Conservation (phyloP, 306 rosid genomes). For the Trifolium subterraneum region DNA sequence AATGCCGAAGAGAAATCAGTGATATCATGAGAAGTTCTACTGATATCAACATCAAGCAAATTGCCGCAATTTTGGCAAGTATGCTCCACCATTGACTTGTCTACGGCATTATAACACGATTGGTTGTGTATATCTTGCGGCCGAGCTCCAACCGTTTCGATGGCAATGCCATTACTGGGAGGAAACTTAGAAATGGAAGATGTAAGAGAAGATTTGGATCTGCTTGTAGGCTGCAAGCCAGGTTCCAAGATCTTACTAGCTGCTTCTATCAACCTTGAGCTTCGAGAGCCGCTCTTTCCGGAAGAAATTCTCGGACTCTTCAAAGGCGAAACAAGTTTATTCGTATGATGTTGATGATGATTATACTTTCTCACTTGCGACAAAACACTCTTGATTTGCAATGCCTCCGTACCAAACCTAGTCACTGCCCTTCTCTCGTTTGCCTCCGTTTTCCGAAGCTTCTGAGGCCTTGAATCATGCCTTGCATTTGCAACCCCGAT, state of each 20-base stretch:
- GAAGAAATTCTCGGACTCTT: conserved; percentile 66
- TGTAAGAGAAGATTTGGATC: conserved; percentile 58
- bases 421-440: conserved; percentile 53
- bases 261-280: conserved; percentile 72
- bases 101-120: conserved; percentile 35
- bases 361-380: conserved; percentile 59
- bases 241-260: conserved; percentile 84
- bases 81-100: conserved; percentile 44
- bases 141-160: conserved; percentile 20
- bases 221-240: conserved; percentile 64
- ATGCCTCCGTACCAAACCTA: conserved; percentile 66
- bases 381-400: conserved; percentile 72
- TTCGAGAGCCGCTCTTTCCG: conserved; percentile 52
- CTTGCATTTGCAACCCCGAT: conserved; percentile 36
- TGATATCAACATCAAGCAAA: conserved; percentile 47
- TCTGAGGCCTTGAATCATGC: conserved; percentile 72
- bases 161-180: conserved; percentile 30
- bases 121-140: conserved; percentile 31
- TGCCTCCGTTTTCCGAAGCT: conserved; percentile 62
- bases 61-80: conserved; percentile 62
- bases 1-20: conserved; percentile 36
- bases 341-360: conserved; percentile 39
- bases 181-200: conserved; percentile 50
- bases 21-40: conserved; percentile 48
- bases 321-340: conserved; percentile 57